Percentiles rank a stretch among this genome's conserved stretches.
These are phyloP conservation scores for Biscutella laevigata DNA, from an alignment of 441 rosid species.

Conservation along the genomic window DNA sequence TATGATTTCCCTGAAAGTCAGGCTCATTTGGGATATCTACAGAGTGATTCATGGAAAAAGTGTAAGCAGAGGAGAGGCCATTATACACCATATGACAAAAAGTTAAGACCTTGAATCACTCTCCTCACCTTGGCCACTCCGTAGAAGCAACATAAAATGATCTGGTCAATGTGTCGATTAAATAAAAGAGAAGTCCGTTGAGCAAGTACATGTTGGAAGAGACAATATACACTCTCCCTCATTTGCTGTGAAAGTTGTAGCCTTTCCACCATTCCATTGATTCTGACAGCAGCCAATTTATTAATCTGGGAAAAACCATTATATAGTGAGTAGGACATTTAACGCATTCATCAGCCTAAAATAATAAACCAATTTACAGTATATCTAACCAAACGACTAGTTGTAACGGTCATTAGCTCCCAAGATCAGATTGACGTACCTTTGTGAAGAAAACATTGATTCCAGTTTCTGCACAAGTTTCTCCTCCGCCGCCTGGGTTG, in stretches of 20 bases:
- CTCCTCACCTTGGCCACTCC: slow-evolving; percentile 82
- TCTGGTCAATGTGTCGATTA: slow-evolving; percentile 92
- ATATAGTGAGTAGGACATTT: slow-evolving; percentile 3
- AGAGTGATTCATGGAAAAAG: slow-evolving; percentile 14
- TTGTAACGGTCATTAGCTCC: background rate
- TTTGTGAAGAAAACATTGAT: slow-evolving; percentile 80
- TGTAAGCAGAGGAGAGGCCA: slow-evolving; percentile 17
- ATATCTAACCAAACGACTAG: background rate
- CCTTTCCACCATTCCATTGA: slow-evolving; percentile 92
- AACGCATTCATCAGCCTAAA: background rate
- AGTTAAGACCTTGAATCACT: slow-evolving; percentile 14
- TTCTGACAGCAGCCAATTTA: slow-evolving; percentile 92
- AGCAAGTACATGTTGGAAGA: slow-evolving; percentile 75
- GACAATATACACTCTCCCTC: slow-evolving; percentile 73
- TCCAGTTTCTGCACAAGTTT: slow-evolving; percentile 99
- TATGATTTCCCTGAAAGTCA: slow-evolving; percentile 81
- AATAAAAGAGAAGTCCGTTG: slow-evolving; percentile 74
- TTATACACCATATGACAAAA: slow-evolving; percentile 5
- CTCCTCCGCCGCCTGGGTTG: slow-evolving; percentile 93
- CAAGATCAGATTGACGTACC: slow-evolving; percentile 33
- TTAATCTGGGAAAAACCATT: slow-evolving; percentile 47
- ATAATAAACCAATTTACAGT: too few species aligned
- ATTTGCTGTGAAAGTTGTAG: slow-evolving; percentile 75
- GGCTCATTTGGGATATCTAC: slow-evolving; percentile 74
- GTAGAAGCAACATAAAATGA: slow-evolving; percentile 93